Conservation (phyloP, 768 basidiomycete species). For the Boletus patriciae region DNA sequence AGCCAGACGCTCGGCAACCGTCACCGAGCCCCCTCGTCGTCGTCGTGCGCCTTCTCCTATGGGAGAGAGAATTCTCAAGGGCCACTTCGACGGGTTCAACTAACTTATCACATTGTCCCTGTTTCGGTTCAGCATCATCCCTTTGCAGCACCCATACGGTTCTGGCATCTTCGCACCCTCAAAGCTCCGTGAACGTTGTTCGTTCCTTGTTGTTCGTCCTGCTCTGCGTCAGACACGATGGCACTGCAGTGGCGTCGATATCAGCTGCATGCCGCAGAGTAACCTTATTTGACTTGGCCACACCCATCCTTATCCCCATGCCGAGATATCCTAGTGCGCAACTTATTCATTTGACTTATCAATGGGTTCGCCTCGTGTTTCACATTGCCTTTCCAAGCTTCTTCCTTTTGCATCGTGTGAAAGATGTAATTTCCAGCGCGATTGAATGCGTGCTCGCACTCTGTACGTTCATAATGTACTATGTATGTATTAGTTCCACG, state of each 20-base stretch:
- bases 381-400: slow-evolving; percentile 5
- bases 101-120: slow-evolving; percentile 34
- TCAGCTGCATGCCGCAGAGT: slow-evolving; percentile 9
- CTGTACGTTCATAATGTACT: slow-evolving; percentile 14
- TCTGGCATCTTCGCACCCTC: not conserved
- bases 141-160: slow-evolving; percentile 1
- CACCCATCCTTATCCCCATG: slow-evolving; percentile 3
- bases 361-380: slow-evolving; percentile 5
- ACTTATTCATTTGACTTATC: slow-evolving; percentile 12
- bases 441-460: not conserved
- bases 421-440: not conserved
- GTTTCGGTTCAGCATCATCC: not conserved
- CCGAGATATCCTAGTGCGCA: slow-evolving; percentile 26
- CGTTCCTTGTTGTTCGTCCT: slow-evolving; percentile 1
- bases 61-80: slow-evolving; percentile 89
- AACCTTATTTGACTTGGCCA: not conserved
- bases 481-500: slow-evolving; percentile 21
- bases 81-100: slow-evolving; percentile 89
- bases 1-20: slow-evolving; percentile 60
- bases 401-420: slow-evolving; percentile 5
- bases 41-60: slow-evolving; percentile 80
- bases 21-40: slow-evolving; percentile 46
- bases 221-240: slow-evolving; percentile 2
- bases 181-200: not conserved
- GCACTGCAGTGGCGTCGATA: slow-evolving; percentile 12